Percentiles rank a stretch among this genome's conserved stretches.
Conservation (phyloP, 2,329 filamentous ascomycete species). For the Aspergillus transmontanensis region DNA sequence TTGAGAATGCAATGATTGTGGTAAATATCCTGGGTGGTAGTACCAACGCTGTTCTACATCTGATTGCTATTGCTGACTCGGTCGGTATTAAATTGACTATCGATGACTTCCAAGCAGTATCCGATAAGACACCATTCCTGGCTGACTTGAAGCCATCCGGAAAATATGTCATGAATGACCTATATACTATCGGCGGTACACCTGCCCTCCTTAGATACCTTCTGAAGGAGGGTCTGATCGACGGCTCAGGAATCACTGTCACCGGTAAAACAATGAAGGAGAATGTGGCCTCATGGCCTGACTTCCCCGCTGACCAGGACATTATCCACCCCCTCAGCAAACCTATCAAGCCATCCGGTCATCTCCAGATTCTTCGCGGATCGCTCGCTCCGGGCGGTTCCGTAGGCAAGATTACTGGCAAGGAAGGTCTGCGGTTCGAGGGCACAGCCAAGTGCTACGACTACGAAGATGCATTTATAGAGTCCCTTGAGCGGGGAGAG, state of each 20-base stretch:
- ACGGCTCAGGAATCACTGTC: constrained; percentile 61
- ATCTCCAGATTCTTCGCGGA: constrained; percentile 73
- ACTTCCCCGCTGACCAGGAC: constrained; percentile 68
- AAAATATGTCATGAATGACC: constrained; percentile 63
- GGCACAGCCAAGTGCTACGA: constrained; percentile 73
- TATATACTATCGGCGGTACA: constrained; percentile 60
- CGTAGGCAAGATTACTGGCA: constrained; percentile 77
- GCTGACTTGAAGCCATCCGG: constrained; percentile 80
- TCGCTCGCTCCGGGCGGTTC: constrained; percentile 70
- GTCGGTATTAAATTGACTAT: constrained; percentile 77
- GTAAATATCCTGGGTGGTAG: constrained; percentile 79
- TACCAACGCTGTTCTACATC: constrained; percentile 78
- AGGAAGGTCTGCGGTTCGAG: constrained; percentile 68
- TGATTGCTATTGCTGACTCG: constrained; percentile 77
- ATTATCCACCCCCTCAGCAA: constrained; percentile 69
- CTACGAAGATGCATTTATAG: constrained; percentile 68
- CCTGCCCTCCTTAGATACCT: constrained; percentile 61
- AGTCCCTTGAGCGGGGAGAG: constrained; percentile 67
- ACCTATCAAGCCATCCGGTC: constrained; percentile 70
- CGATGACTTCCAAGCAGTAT: constrained; percentile 81
- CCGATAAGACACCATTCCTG: constrained; percentile 77
- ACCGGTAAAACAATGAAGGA: constrained; percentile 61
- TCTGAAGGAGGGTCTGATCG: constrained; percentile 59
- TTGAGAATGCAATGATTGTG: constrained; percentile 83
- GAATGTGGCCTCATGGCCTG: constrained; percentile 60